These are phyloP conservation scores for Lichtheimia corymbifera DNA, from an alignment of 371 early-diverging fungal genomes.

Conservation along the genomic window DNA sequence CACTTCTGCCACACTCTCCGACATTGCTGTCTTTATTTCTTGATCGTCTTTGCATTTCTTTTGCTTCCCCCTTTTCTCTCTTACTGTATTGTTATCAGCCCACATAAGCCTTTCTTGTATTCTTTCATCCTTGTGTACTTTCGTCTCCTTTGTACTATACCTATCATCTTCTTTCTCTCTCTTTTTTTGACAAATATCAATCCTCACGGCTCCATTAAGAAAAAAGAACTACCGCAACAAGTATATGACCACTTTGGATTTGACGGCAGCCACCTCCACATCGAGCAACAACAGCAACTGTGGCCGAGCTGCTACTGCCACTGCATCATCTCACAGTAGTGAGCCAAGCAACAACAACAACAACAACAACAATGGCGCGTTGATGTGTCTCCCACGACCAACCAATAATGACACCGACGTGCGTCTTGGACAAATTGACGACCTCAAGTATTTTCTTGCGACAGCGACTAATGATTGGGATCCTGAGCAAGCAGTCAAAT, in stretches of 20 bases:
- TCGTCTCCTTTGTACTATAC: neutral
- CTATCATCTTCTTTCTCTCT: too few relatives aligned
- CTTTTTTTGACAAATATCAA: too few relatives aligned
- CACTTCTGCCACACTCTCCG: neutral
- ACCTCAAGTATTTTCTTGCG: conserved; percentile 57
- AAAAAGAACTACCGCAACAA: neutral
- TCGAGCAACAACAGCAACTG: neutral
- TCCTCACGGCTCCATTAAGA: neutral
- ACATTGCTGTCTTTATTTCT: neutral
- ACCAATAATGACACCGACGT: conserved; percentile 30
- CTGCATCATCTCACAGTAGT: conserved; percentile 1
- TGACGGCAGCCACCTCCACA: neutral
- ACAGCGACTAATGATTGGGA: conserved; percentile 66
- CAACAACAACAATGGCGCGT: conserved; percentile 4
- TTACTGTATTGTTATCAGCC: neutral
- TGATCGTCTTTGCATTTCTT: conserved; percentile 4
- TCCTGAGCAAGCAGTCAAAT: conserved; percentile 46
- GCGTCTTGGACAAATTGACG: conserved; percentile 46
- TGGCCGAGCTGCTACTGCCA: neutral
- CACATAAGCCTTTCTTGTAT: neutral
- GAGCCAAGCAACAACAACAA: neutral
- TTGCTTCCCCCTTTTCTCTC: neutral
- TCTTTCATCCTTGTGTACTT: neutral
- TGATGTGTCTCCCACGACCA: conserved; percentile 15
- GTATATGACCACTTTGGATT: conserved; percentile 2